These are phyloP conservation scores for Takashimella tepidaria DNA, from an alignment of 1,284 basidiomycete genomes.

Conservation along the genomic window DNA sequence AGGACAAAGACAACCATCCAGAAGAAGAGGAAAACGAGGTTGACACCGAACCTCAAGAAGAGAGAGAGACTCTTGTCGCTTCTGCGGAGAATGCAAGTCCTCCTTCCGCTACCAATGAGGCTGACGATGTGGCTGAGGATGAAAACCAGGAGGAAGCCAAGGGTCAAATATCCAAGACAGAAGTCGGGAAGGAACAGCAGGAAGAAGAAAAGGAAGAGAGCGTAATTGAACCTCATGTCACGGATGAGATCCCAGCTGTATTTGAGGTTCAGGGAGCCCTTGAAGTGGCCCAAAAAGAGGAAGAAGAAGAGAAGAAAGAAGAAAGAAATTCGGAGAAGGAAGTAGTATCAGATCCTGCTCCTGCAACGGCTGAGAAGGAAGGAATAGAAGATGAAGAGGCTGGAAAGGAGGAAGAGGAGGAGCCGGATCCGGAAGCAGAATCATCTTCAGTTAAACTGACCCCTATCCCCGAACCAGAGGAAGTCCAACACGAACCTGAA, in stretches of 20 bases:
- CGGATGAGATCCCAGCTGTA: background rate
- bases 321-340: background rate
- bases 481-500: too few species aligned
- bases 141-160: too few species aligned
- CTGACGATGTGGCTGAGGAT: too few species aligned
- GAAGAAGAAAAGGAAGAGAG: too few species aligned
- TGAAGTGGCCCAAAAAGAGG: background rate
- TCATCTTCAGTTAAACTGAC: too few species aligned
- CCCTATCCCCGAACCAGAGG: too few species aligned
- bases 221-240: too few species aligned
- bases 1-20: too few species aligned
- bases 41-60: too few species aligned
- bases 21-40: too few species aligned
- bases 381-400: background rate
- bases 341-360: background rate
- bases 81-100: too few species aligned
- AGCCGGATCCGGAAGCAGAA: background rate
- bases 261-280: background rate
- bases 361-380: background rate
- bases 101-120: background rate
- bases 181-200: background rate
- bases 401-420: background rate
- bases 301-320: background rate
- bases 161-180: background rate
- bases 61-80: too few species aligned